Evolutionary conservation across 2,329 filamentous ascomycete genomes (phyloP), one percentile per base, ranked within the genome.

Genomic region (Pyrenochaeta sp.): DNA sequence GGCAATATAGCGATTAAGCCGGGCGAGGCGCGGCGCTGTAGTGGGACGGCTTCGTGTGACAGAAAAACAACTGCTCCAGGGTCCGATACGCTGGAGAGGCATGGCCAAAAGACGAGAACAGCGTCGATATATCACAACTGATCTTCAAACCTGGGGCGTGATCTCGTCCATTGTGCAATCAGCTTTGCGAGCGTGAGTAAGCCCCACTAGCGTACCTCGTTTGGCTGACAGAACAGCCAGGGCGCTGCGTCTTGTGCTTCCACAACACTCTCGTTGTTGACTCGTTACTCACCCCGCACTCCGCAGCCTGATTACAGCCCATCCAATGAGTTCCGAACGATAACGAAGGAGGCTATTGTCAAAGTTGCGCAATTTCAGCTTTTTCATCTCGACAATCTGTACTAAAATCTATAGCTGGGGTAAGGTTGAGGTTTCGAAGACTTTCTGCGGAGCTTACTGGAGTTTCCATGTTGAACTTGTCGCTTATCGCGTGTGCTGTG

Each of bases 1-100:
- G 21, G 75, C 72, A 52, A 60, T 56, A 29, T 51, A 45, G 56
- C 46, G 52, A 7, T 35, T 23, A 29, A 39, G 40, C 31, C 44
- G 50, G 41, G 7, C 7, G 14, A 49, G 43, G 33, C 45, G 54
- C 40, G 36, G 40, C 29, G 41, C 20, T 45, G 49, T 37, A 39
- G 51, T 32, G 31, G 36, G 30, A 51, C n/a, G 20, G 27, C 30
- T 20, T 39, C 39, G 31, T 53, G 37, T 17, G 29, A 51, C 45
- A 14, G 36, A 20, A 41, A 42, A 47, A 30, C 39, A 51, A 52
- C 46, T 50, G 35, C 44, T 53, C 31, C 41, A 50, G 27, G 51
- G 48, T 47, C 47, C 48, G 43, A 43, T 31, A 39, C 32, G 41
- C 43, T 46, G 46, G 37, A 41, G 21, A 43, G 49, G 40, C 56